These are phyloP conservation scores for Hyphodiscus sp. DNA, from an alignment of 2,329 filamentous ascomycete species.

Conservation along the genomic window DNA sequence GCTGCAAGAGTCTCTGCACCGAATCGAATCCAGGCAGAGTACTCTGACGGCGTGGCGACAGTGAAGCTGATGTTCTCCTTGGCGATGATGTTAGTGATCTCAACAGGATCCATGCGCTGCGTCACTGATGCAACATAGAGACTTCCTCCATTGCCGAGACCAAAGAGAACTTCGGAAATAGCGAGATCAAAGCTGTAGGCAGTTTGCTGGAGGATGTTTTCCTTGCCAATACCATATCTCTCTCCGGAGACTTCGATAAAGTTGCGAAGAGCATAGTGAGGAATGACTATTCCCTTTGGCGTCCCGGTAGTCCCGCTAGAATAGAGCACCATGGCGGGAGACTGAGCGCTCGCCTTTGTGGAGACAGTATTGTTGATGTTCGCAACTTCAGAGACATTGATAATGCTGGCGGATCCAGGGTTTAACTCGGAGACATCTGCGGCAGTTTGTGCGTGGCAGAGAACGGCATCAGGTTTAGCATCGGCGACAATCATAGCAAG, in stretches of 20 bases:
- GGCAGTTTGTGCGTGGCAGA: constrained; percentile 10
- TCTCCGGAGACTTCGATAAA: background rate
- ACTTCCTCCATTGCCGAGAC: constrained; percentile 6
- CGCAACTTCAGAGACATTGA: background rate
- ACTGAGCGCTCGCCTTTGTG: background rate
- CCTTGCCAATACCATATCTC: background rate
- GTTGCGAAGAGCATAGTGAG: background rate
- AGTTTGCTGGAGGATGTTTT: background rate
- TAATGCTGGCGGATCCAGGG: constrained; percentile 21
- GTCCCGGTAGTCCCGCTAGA: background rate
- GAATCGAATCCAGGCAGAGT: constrained; percentile 4
- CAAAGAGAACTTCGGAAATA: constrained; percentile 5
- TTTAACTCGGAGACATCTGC: constrained; percentile 22
- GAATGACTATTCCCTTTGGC: background rate
- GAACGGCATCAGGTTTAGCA: constrained; percentile 23
- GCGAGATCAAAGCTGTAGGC: background rate
- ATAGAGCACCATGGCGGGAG: background rate
- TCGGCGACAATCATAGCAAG: constrained; percentile 19
- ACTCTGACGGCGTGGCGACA: constrained; percentile 11
- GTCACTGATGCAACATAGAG: constrained; percentile 1
- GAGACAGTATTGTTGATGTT: background rate
- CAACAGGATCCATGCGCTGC: constrained; percentile 5
- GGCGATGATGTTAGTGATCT: constrained; percentile 2
- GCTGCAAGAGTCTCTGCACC: background rate
- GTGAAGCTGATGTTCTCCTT: constrained; percentile 5